Evolutionary conservation across 257 asterid genomes (phyloP).

Genomic region (Fraxinus pennsylvanica): DNA sequence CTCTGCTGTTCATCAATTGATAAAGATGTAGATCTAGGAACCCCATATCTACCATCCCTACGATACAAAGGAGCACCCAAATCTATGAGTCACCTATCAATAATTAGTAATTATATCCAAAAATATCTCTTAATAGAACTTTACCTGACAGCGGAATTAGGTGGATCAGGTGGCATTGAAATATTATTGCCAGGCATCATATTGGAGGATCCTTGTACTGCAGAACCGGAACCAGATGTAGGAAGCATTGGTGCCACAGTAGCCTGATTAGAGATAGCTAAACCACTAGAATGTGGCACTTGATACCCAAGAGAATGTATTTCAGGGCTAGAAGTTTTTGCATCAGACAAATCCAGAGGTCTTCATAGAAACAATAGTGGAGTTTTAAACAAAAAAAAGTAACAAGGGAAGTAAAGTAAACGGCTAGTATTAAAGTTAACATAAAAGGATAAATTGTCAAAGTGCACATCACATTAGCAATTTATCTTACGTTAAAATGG

Average conservation of each 20-base stretch:
- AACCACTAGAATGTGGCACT: constrained; percentile 61
- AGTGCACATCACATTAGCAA: constrained; percentile 22
- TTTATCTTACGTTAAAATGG: constrained; percentile 74
- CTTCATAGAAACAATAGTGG: constrained; percentile 44
- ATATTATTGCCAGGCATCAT: constrained; percentile 61
- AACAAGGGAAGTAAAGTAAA: constrained; percentile 11
- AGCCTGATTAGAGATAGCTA: constrained; percentile 59
- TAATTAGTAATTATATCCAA: constrained; percentile 4
- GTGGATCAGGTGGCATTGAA: constrained; percentile 60
- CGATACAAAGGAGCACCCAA: constrained; percentile 18
- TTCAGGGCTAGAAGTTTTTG: constrained; percentile 58
- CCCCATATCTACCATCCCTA: constrained; percentile 72
- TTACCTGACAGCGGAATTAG: constrained; percentile 70
- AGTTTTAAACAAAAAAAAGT: not conserved
- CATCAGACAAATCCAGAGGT: constrained; percentile 85
- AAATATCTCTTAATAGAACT: constrained; percentile 24
- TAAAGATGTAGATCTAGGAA: constrained; percentile 63
- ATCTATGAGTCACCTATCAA: not conserved
- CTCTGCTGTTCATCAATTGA: constrained; percentile 85
- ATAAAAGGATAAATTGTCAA: constrained; percentile 7
- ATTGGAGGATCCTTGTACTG: constrained; percentile 65
- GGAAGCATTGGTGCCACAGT: constrained; percentile 46
- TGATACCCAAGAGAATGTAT: constrained; percentile 64
- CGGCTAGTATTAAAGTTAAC: constrained; percentile 20
- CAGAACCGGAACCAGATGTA: constrained; percentile 52